Evolutionary conservation across 2,329 filamentous ascomycete species (phyloP).

Genomic region (Pseudopyricularia javanii): DNA sequence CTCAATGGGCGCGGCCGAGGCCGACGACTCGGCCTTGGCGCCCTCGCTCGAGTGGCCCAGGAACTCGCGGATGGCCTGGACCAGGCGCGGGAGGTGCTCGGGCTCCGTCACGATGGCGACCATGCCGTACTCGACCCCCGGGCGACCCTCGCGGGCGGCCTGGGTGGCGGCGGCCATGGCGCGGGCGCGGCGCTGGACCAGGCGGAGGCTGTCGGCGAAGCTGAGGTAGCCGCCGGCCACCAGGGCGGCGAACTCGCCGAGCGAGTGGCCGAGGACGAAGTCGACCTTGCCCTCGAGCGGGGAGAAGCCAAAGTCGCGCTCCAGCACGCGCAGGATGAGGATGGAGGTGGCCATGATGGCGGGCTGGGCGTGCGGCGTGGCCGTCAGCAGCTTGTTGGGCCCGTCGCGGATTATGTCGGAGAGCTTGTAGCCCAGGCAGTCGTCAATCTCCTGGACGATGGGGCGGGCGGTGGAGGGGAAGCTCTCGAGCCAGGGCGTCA

Average conservation of each 20-base stretch:
- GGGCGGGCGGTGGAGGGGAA: slow-evolving; percentile 67
- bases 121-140: slow-evolving; percentile 85
- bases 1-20: slow-evolving; percentile 62
- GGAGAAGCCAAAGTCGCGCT: slow-evolving; percentile 72
- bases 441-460: slow-evolving; percentile 79
- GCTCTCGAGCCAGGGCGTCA: slow-evolving; percentile 70
- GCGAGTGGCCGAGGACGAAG: slow-evolving; percentile 76
- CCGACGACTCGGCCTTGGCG: slow-evolving; percentile 53
- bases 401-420: slow-evolving; percentile 70
- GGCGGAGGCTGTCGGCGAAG: slow-evolving; percentile 64
- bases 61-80: slow-evolving; percentile 68
- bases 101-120: slow-evolving; percentile 83
- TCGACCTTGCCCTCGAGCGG: slow-evolving; percentile 55
- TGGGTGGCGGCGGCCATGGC: slow-evolving; percentile 70
- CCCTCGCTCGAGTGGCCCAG: slow-evolving; percentile 56
- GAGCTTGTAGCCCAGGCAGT: slow-evolving; percentile 60
- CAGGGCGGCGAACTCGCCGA: slow-evolving; percentile 87
- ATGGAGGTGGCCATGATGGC: slow-evolving; percentile 94
- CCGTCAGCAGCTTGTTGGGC: slow-evolving; percentile 63
- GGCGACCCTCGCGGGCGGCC: slow-evolving; percentile 44
- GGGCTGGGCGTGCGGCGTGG: slow-evolving; percentile 80
- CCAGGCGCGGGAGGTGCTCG: slow-evolving; percentile 55
- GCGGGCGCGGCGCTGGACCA: slow-evolving; percentile 68
- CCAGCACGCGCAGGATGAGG: slow-evolving; percentile 76
- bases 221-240: slow-evolving; percentile 71